Percentiles rank a stretch among this genome's conserved stretches.
Evolutionary conservation across 2,329 filamentous ascomycete species (phyloP).

Genomic region (Neonectria faginata): DNA sequence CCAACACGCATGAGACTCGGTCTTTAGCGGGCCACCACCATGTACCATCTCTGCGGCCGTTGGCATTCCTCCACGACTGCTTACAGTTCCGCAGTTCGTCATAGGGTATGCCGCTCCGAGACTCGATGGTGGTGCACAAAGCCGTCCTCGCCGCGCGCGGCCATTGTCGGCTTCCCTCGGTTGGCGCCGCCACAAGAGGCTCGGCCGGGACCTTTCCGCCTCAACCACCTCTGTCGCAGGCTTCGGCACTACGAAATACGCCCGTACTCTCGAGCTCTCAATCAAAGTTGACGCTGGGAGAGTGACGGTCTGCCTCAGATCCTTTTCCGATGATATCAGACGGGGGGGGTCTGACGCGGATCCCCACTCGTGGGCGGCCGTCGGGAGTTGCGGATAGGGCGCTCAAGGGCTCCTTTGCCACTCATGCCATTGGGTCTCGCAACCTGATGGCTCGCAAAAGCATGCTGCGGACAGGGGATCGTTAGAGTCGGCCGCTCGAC

Average conservation of each 20-base stretch:
- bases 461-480: constrained; percentile 25
- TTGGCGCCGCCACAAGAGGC: constrained; percentile 47
- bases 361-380: constrained; percentile 39
- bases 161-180: constrained; percentile 57
- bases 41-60: background rate
- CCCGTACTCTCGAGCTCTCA: constrained; percentile 10
- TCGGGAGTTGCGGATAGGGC: constrained; percentile 30
- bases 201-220: constrained; percentile 47
- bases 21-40: constrained; percentile 5
- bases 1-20: constrained; percentile 12
- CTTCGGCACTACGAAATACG: constrained; percentile 39
- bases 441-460: constrained; percentile 21
- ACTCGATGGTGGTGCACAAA: constrained; percentile 20
- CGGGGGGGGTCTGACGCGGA: constrained; percentile 38
- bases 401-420: constrained; percentile 29
- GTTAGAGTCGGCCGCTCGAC: constrained; percentile 22
- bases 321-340: constrained; percentile 44
- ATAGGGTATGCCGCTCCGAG: constrained; percentile 25
- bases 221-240: constrained; percentile 33
- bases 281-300: constrained; percentile 35
- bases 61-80: constrained; percentile 1
- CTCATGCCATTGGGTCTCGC: constrained; percentile 36
- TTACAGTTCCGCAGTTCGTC: constrained; percentile 32
- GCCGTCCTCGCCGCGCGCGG: constrained; percentile 45
- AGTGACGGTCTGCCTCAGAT: constrained; percentile 22